phyloP scores from a whole-genome alignment of 1,284 basidiomycete species.

The Leccinum solheimii region DNA sequence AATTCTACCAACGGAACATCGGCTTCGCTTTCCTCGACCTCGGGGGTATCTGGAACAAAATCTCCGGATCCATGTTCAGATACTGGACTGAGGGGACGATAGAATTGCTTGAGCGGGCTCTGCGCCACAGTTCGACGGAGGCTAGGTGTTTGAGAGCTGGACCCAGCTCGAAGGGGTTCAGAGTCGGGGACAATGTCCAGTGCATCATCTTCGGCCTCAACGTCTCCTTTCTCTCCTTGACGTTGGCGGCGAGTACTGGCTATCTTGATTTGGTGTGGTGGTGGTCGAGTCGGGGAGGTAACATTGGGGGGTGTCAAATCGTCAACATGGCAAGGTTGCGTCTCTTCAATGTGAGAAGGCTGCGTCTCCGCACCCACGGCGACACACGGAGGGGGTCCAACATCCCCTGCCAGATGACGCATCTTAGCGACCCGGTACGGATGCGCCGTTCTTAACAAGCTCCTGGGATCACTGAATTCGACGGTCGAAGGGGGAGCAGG shows the following conservation, averaged over 20 bases:
- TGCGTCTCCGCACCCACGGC: slow-evolving; percentile 24
- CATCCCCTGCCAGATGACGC: slow-evolving; percentile 22
- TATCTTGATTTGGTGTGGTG: slow-evolving; percentile 1
- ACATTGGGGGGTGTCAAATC: neutral
- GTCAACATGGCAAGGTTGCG: slow-evolving; percentile 10
- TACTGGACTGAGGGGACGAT: slow-evolving; percentile 29
- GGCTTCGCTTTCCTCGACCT: slow-evolving; percentile 34
- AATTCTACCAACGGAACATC: slow-evolving; percentile 43
- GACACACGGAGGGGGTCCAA: slow-evolving; percentile 23
- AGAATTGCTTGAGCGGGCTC: slow-evolving; percentile 20
- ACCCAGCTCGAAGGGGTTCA: slow-evolving; percentile 41
- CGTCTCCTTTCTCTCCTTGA: neutral
- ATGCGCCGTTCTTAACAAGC: slow-evolving; percentile 34
- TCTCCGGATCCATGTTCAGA: slow-evolving; percentile 30
- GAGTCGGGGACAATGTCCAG: slow-evolving; percentile 59
- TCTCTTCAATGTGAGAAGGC: slow-evolving; percentile 22
- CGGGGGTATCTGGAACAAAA: slow-evolving; percentile 32
- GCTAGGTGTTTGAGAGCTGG: slow-evolving; percentile 6
- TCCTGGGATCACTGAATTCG: slow-evolving; percentile 33
- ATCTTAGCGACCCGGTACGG: slow-evolving; percentile 34
- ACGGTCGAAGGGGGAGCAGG: slow-evolving; percentile 20
- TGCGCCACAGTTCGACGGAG: slow-evolving; percentile 4
- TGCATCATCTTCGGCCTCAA: slow-evolving; percentile 24
- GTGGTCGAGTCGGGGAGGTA: slow-evolving; percentile 2
- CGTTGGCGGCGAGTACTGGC: slow-evolving; percentile 1